These are phyloP conservation scores for Aspergillus calidoustus DNA, from an alignment of 2,329 filamentous ascomycete species.

Conservation along the genomic window DNA sequence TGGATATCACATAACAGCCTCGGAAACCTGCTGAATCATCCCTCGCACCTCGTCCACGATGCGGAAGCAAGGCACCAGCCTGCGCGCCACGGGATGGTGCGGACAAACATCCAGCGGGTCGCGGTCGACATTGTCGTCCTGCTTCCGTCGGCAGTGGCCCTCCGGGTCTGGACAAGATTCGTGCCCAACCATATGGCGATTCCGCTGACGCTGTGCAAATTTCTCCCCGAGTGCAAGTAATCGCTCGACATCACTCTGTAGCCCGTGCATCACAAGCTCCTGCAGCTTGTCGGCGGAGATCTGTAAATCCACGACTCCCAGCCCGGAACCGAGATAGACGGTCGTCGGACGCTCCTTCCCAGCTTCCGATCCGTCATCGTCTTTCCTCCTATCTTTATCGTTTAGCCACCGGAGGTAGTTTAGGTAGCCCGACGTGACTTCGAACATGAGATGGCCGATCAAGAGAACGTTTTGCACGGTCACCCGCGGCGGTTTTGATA, in stretches of 20 bases:
- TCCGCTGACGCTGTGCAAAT: constrained; percentile 1
- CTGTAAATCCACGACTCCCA: neutral
- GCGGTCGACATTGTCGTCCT: constrained; percentile 18
- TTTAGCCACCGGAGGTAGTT: constrained; percentile 3
- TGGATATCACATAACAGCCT: constrained; percentile 2
- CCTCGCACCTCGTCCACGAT: constrained; percentile 5
- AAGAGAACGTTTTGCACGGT: constrained; percentile 2
- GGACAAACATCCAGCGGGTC: constrained; percentile 12
- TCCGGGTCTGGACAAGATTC: constrained; percentile 1
- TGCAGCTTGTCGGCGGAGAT: constrained; percentile 1
- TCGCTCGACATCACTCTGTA: constrained; percentile 1
- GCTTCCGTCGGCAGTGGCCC: constrained; percentile 11
- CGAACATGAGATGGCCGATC: constrained; percentile 7
- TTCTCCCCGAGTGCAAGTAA: neutral
- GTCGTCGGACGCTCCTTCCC: neutral
- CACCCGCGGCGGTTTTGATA: constrained; percentile 3
- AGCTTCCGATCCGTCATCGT: neutral
- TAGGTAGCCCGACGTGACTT: neutral
- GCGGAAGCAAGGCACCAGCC: constrained; percentile 3
- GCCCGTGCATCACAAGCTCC: constrained; percentile 6
- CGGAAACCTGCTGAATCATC: constrained; percentile 9
- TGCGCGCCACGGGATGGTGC: neutral
- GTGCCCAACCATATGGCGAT: constrained; percentile 1
- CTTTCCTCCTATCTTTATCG: neutral
- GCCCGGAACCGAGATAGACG: constrained; percentile 1